These are phyloP conservation scores for Stachybotrys elegans DNA, from an alignment of 2,329 filamentous ascomycete species.

Conservation along the genomic window DNA sequence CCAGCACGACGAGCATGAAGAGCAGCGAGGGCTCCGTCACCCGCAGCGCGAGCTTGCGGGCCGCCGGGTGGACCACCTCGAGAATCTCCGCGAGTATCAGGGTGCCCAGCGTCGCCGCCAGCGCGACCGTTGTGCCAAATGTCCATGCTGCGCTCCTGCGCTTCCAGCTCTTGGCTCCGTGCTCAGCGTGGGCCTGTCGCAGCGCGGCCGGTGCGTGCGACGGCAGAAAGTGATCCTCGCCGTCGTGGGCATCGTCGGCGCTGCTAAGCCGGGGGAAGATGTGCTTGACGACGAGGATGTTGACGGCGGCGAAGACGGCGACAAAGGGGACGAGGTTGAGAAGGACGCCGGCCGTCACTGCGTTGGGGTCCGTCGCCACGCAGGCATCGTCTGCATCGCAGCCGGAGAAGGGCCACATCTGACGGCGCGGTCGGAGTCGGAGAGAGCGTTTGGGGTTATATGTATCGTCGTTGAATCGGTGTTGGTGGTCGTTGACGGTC, in stretches of 20 bases:
- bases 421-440: not conserved
- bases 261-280: conserved; percentile 70
- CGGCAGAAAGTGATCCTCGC: conserved; percentile 57
- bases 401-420: conserved; percentile 38
- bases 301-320: conserved; percentile 61
- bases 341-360: conserved; percentile 39
- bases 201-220: conserved; percentile 56
- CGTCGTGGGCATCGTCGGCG: conserved; percentile 42
- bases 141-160: conserved; percentile 54
- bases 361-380: conserved; percentile 35
- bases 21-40: conserved; percentile 67
- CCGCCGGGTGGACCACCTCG: conserved; percentile 63
- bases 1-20: conserved; percentile 66
- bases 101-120: conserved; percentile 73
- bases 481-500: no score
- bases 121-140: conserved; percentile 71
- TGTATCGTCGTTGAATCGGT: not conserved
- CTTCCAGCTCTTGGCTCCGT: conserved; percentile 46
- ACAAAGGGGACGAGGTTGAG: conserved; percentile 66
- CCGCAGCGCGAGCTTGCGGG: conserved; percentile 62
- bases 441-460: no score
- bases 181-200: conserved; percentile 54
- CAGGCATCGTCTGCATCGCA: conserved; percentile 55
- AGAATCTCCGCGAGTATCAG: conserved; percentile 81
- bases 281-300: conserved; percentile 57